Evolutionary conservation across 2,329 filamentous ascomycete species (phyloP).

Genomic region (Trichoderma citrinoviride): DNA sequence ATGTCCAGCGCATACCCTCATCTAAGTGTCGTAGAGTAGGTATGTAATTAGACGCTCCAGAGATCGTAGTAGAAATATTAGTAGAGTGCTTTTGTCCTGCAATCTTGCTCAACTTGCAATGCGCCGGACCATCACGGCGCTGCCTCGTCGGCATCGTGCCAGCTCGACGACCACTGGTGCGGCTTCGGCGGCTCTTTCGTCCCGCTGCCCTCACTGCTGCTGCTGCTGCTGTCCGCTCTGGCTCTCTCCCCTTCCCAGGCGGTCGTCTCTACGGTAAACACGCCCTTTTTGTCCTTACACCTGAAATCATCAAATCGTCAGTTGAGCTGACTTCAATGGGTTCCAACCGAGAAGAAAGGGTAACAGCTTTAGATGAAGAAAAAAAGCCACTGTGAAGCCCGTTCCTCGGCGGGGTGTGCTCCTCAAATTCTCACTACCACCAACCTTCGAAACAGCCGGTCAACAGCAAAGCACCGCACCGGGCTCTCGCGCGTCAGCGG

Average conservation of each 20-base stretch:
- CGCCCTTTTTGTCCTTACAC: conserved; percentile 56
- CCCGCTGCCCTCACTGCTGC: not conserved
- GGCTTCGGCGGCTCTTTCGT: conserved; percentile 25
- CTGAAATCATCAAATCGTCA: conserved; percentile 36
- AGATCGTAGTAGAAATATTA: not conserved
- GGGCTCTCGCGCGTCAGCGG: conserved; percentile 46
- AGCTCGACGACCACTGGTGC: conserved; percentile 37
- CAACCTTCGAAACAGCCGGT: conserved; percentile 57
- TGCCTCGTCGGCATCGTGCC: conserved; percentile 35
- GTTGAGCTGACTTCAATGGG: not conserved
- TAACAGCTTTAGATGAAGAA: not conserved
- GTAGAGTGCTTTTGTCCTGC: not conserved
- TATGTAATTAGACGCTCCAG: too few relatives aligned
- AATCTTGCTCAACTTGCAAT: not conserved
- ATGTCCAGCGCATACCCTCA: not conserved
- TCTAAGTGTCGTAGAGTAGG: too few relatives aligned
- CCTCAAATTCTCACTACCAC: conserved; percentile 28
- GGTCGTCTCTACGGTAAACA: conserved; percentile 62
- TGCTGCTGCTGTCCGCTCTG: not conserved
- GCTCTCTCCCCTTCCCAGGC: conserved; percentile 52
- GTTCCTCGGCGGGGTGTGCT: not conserved
- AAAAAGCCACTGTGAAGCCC: not conserved
- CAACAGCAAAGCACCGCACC: conserved; percentile 56
- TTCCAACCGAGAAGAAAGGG: not conserved
- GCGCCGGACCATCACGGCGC: conserved; percentile 21